phyloP scores from a whole-genome alignment of 2,329 filamentous ascomycete species.

The Teratosphaeria gauchensis region DNA sequence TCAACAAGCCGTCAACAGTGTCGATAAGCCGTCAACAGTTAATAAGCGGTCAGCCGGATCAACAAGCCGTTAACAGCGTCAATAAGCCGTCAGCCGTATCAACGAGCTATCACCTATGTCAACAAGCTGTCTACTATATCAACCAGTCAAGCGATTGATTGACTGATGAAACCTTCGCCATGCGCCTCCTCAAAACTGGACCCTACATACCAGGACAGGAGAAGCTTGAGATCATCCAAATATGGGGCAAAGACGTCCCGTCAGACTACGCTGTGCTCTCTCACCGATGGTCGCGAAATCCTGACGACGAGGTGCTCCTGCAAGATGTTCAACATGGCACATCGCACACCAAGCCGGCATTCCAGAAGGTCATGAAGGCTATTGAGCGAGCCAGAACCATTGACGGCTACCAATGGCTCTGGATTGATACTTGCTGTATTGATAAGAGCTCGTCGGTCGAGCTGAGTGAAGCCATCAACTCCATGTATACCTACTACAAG shows the following conservation, averaged over 20 bases:
- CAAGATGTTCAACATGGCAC: conserved; percentile 8
- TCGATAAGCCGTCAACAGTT: too few relatives aligned
- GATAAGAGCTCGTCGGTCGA: conserved; percentile 12
- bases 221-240: conserved; percentile 4
- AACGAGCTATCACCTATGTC: too few relatives aligned
- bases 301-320: conserved; percentile 1
- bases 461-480: conserved; percentile 11
- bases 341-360: conserved; percentile 1
- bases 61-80: too few relatives aligned
- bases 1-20: too few relatives aligned
- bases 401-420: neutral
- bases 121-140: too few relatives aligned
- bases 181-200: conserved; percentile 4
- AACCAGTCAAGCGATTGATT: too few relatives aligned
- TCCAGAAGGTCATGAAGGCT: conserved; percentile 4
- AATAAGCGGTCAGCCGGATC: too few relatives aligned
- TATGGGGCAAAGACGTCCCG: conserved; percentile 8
- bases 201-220: conserved; percentile 3
- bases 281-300: conserved; percentile 22
- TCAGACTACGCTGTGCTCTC: conserved; percentile 25
- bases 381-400: conserved; percentile 4
- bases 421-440: conserved; percentile 14
- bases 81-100: too few relatives aligned
- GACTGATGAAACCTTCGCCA: neutral
- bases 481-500: neutral